These are phyloP conservation scores for Ilyonectria mors-panacis DNA, from an alignment of 2,329 filamentous ascomycete genomes.

Conservation along the genomic window DNA sequence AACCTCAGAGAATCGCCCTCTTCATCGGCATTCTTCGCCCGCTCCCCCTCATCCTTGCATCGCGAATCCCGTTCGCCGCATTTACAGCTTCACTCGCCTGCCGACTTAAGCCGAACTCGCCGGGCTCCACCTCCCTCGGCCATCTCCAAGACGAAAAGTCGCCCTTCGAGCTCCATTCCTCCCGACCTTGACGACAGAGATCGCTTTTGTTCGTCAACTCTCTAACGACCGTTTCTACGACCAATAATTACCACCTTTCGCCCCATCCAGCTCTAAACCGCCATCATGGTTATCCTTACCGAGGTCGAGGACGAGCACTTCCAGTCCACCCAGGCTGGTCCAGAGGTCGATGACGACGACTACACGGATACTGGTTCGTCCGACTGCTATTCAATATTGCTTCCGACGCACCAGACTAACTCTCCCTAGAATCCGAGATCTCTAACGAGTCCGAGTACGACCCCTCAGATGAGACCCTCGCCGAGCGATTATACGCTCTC, in stretches of 20 bases:
- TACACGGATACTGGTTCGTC: constrained; percentile 91
- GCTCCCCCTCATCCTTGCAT: background rate
- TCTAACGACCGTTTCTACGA: constrained; percentile 13
- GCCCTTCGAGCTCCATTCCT: constrained; percentile 10
- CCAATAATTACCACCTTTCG: constrained; percentile 26
- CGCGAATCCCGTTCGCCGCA: background rate
- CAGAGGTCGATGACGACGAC: constrained; percentile 90
- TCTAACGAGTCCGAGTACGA: constrained; percentile 84
- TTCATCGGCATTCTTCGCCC: constrained; percentile 29
- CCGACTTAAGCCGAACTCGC: background rate
- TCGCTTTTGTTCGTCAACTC: constrained; percentile 7
- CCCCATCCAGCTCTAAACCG: constrained; percentile 34
- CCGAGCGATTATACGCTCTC: constrained; percentile 80
- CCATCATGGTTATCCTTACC: constrained; percentile 93
- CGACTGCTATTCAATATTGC: constrained; percentile 16
- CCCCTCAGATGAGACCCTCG: constrained; percentile 69
- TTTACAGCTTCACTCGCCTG: background rate
- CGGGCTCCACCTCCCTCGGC: constrained; percentile 1
- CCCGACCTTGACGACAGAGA: constrained; percentile 2
- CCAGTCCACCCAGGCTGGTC: constrained; percentile 76
- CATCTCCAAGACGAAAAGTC: constrained; percentile 25
- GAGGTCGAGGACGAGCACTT: constrained; percentile 99
- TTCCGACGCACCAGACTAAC: constrained; percentile 23
- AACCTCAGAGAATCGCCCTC: constrained; percentile 37
- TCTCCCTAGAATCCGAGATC: constrained; percentile 80